A percentile compares a stretch with the other conserved stretches of the same genome.
These are phyloP conservation scores for Pezicula radicicola DNA, from an alignment of 2,329 filamentous ascomycete species.

Conservation along the genomic window DNA sequence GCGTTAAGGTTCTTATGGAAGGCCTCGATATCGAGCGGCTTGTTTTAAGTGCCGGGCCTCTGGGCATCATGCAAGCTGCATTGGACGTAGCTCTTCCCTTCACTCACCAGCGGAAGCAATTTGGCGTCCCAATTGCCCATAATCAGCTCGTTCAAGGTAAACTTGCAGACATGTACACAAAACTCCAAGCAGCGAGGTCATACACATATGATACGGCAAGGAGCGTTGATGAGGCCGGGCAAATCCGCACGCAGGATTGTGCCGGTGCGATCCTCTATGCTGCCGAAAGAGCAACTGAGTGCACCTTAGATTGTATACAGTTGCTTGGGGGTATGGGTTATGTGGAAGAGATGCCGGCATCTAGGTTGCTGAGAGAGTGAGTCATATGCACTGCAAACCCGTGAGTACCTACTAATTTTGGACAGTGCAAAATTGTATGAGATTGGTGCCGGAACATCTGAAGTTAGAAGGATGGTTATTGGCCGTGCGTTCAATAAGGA, in stretches of 20 bases:
- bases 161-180: conserved; percentile 96
- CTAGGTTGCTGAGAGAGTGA: conserved; percentile 69
- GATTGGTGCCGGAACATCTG: conserved; percentile 94
- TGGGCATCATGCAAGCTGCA: conserved; percentile 92
- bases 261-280: conserved; percentile 92
- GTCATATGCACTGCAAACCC: conserved; percentile 5
- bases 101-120: conserved; percentile 85
- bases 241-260: conserved; percentile 84
- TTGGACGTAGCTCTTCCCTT: conserved; percentile 87
- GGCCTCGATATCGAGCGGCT: conserved; percentile 91
- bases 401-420: conserved; percentile 26
- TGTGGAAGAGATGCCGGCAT: conserved; percentile 90
- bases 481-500: conserved; percentile 44
- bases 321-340: conserved; percentile 94
- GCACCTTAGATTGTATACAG: conserved; percentile 83
- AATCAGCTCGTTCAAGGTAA: conserved; percentile 94
- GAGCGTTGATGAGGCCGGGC: conserved; percentile 71
- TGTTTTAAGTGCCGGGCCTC: conserved; percentile 83
- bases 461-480: conserved; percentile 92
- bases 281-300: conserved; percentile 85
- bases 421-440: conserved; percentile 76
- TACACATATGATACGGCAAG: conserved; percentile 86
- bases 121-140: conserved; percentile 79
- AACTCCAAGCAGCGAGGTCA: conserved; percentile 76
- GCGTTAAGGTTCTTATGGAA: conserved; percentile 92